A percentile compares a stretch with the other conserved stretches of the same genome.
These are phyloP conservation scores for Dipteronia sinensis DNA, from an alignment of 345 rosid species.

Conservation along the genomic window DNA sequence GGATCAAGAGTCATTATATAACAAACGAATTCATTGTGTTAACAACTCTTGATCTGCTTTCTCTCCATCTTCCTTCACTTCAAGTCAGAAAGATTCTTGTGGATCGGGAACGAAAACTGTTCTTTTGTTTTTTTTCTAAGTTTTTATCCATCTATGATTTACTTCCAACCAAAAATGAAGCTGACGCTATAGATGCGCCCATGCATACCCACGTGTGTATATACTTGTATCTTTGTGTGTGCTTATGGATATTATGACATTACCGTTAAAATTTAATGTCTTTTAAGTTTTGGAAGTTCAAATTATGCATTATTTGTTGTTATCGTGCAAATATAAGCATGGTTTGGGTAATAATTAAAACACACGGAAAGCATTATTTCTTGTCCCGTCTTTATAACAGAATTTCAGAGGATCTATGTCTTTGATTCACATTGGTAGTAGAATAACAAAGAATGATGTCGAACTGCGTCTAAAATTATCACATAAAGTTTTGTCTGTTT, in stretches of 20 bases:
- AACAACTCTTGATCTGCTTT: neutral
- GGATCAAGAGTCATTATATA: neutral
- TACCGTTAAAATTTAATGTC: neutral
- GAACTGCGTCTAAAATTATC: neutral
- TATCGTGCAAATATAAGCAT: neutral
- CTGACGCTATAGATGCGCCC: neutral
- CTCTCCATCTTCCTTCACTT: conserved; percentile 2
- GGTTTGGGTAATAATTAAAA: neutral
- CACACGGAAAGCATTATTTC: neutral
- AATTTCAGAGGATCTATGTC: neutral
- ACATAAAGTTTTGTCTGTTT: neutral
- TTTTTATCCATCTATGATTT: neutral
- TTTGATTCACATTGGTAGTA: neutral
- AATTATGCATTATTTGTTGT: neutral
- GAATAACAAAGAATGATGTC: neutral
- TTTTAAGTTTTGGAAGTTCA: neutral
- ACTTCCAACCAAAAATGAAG: neutral
- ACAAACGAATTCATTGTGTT: neutral
- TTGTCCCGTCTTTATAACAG: neutral
- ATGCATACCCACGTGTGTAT: neutral
- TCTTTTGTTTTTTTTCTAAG: neutral
- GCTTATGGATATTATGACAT: neutral
- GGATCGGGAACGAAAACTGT: neutral
- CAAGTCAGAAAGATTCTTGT: neutral
- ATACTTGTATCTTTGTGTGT: neutral